Evolutionary conservation across 441 rosid species (phyloP).

Genomic region (Bruguiera hainesii): DNA sequence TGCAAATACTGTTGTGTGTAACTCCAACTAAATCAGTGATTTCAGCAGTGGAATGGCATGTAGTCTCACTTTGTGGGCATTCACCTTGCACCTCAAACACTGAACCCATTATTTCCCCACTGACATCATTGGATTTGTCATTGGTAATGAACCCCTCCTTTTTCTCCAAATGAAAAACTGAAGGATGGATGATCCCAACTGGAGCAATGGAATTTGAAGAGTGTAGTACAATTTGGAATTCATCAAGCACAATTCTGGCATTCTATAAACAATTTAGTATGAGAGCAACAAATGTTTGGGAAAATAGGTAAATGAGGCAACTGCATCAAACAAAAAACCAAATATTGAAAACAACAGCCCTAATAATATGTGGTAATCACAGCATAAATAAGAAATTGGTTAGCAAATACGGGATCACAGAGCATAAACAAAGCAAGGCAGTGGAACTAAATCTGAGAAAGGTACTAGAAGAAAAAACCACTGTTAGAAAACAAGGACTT

Average conservation of each 20-base stretch:
- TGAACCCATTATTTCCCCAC: constrained; percentile 34
- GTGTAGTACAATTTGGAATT: constrained; percentile 65
- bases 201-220: constrained; percentile 91
- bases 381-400: not conserved
- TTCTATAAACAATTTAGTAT: constrained; percentile 47
- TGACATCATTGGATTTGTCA: constrained; percentile 20
- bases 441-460: too few relatives aligned
- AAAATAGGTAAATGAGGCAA: constrained; percentile 7
- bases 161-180: constrained; percentile 65
- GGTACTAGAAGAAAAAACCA: not conserved
- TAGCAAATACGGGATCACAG: not conserved
- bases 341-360: not conserved
- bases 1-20: constrained; percentile 37
- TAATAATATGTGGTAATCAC: not conserved
- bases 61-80: constrained; percentile 29
- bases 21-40: constrained; percentile 36
- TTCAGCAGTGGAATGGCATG: constrained; percentile 28
- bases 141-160: constrained; percentile 32
- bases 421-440: not conserved
- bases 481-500: not conserved
- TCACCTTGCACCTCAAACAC: constrained; percentile 69
- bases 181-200: constrained; percentile 86
- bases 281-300: constrained; percentile 12
- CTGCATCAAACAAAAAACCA: not conserved
- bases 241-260: constrained; percentile 81